phyloP scores from a whole-genome alignment of 768 basidiomycete genomes.

The Phylloporus rhodoxanthus region DNA sequence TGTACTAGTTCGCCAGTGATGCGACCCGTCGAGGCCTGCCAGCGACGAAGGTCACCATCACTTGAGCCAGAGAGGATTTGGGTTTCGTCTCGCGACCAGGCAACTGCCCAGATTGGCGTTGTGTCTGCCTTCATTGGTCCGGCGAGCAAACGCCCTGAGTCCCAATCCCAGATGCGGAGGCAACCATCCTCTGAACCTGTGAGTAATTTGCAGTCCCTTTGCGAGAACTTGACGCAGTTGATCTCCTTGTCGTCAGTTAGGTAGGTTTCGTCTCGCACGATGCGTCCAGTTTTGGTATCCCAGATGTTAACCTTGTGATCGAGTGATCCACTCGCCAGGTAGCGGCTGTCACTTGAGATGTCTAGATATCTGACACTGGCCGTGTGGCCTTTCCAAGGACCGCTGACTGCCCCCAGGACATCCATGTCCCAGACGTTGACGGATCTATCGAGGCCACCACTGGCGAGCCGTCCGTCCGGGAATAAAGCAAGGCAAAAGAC shows the following conservation, averaged over 20 bases:
- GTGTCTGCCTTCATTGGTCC: conserved; percentile 22
- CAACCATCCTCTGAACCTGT: conserved; percentile 27
- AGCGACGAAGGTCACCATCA: conserved; percentile 22
- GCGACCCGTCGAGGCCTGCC: conserved; percentile 19
- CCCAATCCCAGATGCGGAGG: conserved; percentile 28
- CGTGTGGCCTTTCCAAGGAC: conserved; percentile 22
- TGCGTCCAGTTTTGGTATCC: conserved; percentile 24
- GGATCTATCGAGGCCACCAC: conserved; percentile 28
- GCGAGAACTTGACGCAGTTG: conserved; percentile 27
- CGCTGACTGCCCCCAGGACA: conserved; percentile 8
- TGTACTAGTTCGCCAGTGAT: conserved; percentile 18
- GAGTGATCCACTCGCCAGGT: conserved; percentile 27
- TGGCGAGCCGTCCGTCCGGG: conserved; percentile 24
- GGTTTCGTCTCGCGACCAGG: conserved; percentile 27
- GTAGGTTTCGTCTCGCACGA: conserved; percentile 20
- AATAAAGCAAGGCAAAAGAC: conserved; percentile 26
- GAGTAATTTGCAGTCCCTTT: conserved; percentile 21
- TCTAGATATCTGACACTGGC: conserved; percentile 27
- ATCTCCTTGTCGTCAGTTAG: conserved; percentile 22
- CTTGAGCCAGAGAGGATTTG: conserved; percentile 23
- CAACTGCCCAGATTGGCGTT: conserved; percentile 25
- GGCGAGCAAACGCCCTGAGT: conserved; percentile 21
- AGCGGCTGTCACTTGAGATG: conserved; percentile 25
- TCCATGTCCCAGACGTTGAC: conserved; percentile 30
- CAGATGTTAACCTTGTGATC: conserved; percentile 29